These are phyloP conservation scores for Fusarium solani-melongenae DNA, from an alignment of 2,329 filamentous ascomycete species.

Conservation along the genomic window DNA sequence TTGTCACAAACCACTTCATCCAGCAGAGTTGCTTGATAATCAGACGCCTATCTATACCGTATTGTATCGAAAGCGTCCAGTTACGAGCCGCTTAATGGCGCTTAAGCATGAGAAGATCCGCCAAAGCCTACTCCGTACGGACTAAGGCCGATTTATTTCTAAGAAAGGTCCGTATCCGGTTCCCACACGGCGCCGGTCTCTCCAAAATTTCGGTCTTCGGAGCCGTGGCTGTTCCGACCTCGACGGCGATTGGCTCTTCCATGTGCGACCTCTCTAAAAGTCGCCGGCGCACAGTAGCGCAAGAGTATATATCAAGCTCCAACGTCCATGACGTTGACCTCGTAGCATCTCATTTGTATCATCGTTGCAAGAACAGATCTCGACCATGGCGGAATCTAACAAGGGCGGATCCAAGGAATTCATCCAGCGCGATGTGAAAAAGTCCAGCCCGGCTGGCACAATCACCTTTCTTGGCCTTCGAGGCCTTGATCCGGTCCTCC, in stretches of 20 bases:
- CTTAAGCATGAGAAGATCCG: background rate
- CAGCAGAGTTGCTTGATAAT: background rate
- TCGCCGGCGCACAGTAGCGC: background rate
- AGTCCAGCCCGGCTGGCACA: conserved; percentile 48
- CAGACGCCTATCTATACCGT: background rate
- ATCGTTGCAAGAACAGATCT: background rate
- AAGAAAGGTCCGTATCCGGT: background rate
- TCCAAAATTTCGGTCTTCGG: background rate
- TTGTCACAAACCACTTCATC: background rate
- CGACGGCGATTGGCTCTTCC: background rate
- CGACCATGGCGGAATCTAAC: conserved; percentile 4
- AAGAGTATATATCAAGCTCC: background rate
- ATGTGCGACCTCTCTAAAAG: background rate
- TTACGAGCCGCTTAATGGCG: background rate
- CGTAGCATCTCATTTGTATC: background rate
- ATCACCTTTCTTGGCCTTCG: conserved; percentile 54
- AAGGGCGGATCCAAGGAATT: conserved; percentile 41
- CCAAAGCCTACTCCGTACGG: background rate
- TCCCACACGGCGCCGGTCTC: background rate
- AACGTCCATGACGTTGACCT: background rate
- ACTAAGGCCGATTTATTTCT: background rate
- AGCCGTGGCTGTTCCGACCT: background rate
- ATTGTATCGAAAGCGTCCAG: background rate
- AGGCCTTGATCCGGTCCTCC: conserved; percentile 47
- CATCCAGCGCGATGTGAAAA: conserved; percentile 52